phyloP scores from a whole-genome alignment of 495 filamentous ascomycete genomes.

The Cercophora newfieldiana region DNA sequence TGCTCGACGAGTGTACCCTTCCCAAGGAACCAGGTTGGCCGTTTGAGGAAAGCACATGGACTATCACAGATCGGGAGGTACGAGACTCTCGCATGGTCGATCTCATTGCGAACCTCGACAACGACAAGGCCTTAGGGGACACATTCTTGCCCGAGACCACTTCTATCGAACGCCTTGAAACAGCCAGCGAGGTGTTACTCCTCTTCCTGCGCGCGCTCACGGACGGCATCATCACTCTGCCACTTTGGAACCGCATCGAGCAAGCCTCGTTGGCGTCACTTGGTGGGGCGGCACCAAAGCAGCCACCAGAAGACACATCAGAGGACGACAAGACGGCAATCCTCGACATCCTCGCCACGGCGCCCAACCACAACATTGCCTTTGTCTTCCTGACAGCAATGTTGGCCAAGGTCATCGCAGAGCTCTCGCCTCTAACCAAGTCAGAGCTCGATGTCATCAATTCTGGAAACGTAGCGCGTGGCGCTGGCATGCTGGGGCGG shows the following conservation, averaged over 20 bases:
- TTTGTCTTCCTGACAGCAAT: conserved; percentile 85
- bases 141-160: conserved; percentile 60
- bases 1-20: conserved; percentile 65
- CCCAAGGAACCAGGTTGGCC: conserved; percentile 69
- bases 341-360: conserved; percentile 68
- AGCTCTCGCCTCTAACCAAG: conserved; percentile 48
- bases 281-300: conserved; percentile 31
- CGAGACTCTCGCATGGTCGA: conserved; percentile 34
- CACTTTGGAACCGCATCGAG: conserved; percentile 72
- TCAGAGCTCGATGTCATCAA: conserved; percentile 33
- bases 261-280: conserved; percentile 50
- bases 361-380: conserved; percentile 77
- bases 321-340: conserved; percentile 70
- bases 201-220: conserved; percentile 69
- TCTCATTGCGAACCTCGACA: conserved; percentile 70
- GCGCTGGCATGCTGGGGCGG: conserved; percentile 30
- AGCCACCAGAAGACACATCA: conserved; percentile 46
- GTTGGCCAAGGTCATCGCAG: conserved; percentile 52
- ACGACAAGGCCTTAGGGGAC: conserved; percentile 56
- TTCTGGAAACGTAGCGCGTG: conserved; percentile 21
- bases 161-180: conserved; percentile 65
- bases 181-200: conserved; percentile 65
- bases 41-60: conserved; percentile 55
- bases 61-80: conserved; percentile 27
- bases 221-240: conserved; percentile 69